phyloP scores from a whole-genome alignment of 257 asterid genomes.

The Solanum neorickii region DNA sequence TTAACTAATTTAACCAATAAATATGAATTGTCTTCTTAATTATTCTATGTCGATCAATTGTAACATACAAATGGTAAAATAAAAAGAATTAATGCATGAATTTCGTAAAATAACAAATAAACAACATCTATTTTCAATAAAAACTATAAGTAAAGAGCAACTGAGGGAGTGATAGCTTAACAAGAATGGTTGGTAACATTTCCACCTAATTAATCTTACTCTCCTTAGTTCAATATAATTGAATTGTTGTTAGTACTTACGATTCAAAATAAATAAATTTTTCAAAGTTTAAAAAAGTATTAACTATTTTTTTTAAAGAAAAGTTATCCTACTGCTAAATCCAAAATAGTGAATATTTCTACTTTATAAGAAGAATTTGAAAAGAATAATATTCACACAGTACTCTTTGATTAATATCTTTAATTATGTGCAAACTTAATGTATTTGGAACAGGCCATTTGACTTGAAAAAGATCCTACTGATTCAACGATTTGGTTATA shows the following conservation, averaged over 20 bases:
- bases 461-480: neutral
- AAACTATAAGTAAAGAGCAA: no score
- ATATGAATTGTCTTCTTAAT: no score
- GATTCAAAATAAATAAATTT: neutral
- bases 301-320: neutral
- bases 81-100: neutral
- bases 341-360: neutral
- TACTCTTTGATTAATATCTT: neutral
- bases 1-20: no score
- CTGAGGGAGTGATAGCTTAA: neutral
- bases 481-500: neutral
- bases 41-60: neutral
- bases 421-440: neutral
- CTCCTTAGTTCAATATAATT: neutral
- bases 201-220: no score
- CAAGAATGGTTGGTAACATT: neutral
- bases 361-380: neutral
- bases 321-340: neutral
- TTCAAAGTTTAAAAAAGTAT: neutral
- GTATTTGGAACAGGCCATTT: neutral
- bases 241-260: neutral
- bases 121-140: no score
- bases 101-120: neutral
- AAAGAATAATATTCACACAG: neutral
- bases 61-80: neutral